Evolutionary conservation across 1,139 yeast genomes (phyloP).

Genomic region (Yamadazyma membranifaciens): DNA sequence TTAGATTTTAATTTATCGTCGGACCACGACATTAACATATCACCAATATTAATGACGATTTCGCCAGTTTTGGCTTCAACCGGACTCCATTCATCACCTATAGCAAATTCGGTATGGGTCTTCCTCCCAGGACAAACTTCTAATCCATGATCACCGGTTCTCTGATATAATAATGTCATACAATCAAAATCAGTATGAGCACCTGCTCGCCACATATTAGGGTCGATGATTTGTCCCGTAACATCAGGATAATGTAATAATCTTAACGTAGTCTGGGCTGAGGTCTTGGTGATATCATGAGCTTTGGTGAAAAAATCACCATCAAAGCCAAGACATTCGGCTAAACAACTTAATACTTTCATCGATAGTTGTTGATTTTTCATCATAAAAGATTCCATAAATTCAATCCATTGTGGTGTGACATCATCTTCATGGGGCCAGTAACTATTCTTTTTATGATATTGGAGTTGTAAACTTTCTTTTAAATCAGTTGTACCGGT

Average conservation of each 20-base stretch:
- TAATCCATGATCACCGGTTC: slow-evolving; percentile 28
- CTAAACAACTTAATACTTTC: slow-evolving; percentile 16
- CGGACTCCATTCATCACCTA: slow-evolving; percentile 27
- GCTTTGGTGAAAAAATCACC: slow-evolving; percentile 20
- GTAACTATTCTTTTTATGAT: slow-evolving; percentile 20
- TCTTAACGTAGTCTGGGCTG: slow-evolving; percentile 27
- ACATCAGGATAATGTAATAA: slow-evolving; percentile 25
- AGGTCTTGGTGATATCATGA: slow-evolving; percentile 20
- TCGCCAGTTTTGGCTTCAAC: slow-evolving; percentile 26
- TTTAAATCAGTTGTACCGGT: slow-evolving; percentile 27
- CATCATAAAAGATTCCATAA: slow-evolving; percentile 16
- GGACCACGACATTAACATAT: slow-evolving; percentile 32
- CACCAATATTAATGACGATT: slow-evolving; percentile 31
- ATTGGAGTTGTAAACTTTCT: slow-evolving; percentile 27
- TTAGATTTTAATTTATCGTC: slow-evolving; percentile 27
- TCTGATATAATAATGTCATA: slow-evolving; percentile 25
- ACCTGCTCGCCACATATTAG: slow-evolving; percentile 27
- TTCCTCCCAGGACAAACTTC: slow-evolving; percentile 31
- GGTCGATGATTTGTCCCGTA: slow-evolving; percentile 17
- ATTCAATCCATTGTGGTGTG: slow-evolving; percentile 21
- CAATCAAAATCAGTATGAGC: slow-evolving; percentile 31
- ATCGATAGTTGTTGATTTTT: slow-evolving; percentile 18
- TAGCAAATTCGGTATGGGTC: slow-evolving; percentile 26
- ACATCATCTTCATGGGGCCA: slow-evolving; percentile 26
- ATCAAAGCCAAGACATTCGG: slow-evolving; percentile 23